Percentiles rank a stretch among this genome's conserved stretches.
These are phyloP conservation scores for Thalassiosira delicatula DNA, from an alignment of 352 stramenopile genomes.

Conservation along the genomic window DNA sequence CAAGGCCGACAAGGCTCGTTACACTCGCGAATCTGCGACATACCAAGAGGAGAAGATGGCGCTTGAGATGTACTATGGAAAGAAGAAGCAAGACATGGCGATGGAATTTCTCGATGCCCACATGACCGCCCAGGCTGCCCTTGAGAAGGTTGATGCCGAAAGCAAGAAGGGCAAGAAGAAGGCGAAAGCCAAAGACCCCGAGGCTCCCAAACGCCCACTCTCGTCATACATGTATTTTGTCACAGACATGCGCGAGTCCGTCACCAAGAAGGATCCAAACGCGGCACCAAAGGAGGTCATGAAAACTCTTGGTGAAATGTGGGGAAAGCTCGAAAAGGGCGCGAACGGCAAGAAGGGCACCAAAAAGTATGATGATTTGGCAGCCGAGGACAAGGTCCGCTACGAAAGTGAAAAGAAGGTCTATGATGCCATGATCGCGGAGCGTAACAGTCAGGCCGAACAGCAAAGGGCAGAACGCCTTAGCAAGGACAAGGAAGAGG, in stretches of 20 bases:
- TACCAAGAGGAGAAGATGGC: conserved; percentile 26
- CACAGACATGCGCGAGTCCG: conserved; percentile 7
- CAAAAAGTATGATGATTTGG: conserved; percentile 24
- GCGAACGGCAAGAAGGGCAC: conserved; percentile 15
- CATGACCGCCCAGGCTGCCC: conserved; percentile 15
- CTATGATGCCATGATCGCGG: conserved; percentile 1
- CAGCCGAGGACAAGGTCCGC: conserved; percentile 16
- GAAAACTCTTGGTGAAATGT: conserved; percentile 21
- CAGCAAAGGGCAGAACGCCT: conserved; percentile 8
- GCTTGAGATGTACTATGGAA: conserved; percentile 36
- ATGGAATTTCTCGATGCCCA: conserved; percentile 39
- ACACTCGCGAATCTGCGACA: conserved; percentile 4
- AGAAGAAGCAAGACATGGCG: conserved; percentile 33
- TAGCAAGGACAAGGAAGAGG: conserved; percentile 24
- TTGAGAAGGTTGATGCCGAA: conserved; percentile 15
- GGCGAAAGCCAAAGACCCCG: neutral
- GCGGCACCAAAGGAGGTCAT: conserved; percentile 11
- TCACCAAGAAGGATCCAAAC: conserved; percentile 21
- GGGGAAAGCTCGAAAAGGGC: conserved; percentile 15
- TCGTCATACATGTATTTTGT: conserved; percentile 38
- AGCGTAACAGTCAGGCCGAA: conserved; percentile 8
- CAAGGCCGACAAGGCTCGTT: conserved; percentile 27
- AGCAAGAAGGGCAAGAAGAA: conserved; percentile 29
- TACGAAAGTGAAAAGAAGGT: conserved; percentile 22
- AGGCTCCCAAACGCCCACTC: conserved; percentile 6